These are phyloP conservation scores for Tieghemostelium lacteum DNA, from an alignment of 78 protist species.

Conservation along the genomic window DNA sequence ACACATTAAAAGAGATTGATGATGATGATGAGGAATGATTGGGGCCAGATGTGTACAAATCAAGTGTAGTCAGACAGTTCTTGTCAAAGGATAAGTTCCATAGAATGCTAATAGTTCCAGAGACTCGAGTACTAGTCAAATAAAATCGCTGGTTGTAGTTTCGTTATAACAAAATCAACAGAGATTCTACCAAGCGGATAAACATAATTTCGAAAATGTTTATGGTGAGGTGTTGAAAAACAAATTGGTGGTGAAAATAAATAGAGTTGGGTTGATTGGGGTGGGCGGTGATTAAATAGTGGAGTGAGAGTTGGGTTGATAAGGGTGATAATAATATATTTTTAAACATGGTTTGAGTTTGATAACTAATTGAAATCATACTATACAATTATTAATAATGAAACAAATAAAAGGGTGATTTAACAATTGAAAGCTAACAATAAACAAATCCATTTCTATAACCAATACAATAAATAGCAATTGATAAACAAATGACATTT, in stretches of 20 bases:
- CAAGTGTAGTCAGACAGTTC: not conserved
- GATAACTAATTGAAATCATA: not conserved
- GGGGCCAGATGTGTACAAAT: not conserved
- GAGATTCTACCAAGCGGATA: slow-evolving; percentile 68
- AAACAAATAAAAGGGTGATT: no score
- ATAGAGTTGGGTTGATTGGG: not conserved
- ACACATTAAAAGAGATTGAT: not conserved
- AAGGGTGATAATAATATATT: not conserved
- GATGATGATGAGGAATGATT: not conserved
- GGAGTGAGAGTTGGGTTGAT: not conserved
- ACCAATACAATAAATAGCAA: no score
- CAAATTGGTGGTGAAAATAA: no score
- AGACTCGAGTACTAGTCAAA: slow-evolving; percentile 37
- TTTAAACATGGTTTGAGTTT: not conserved
- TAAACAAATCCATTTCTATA: no score
- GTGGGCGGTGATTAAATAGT: not conserved
- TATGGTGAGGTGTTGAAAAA: slow-evolving; percentile 12
- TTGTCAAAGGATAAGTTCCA: slow-evolving; percentile 7
- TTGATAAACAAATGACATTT: no score
- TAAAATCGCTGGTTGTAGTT: slow-evolving; percentile 77
- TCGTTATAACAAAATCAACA: slow-evolving; percentile 82
- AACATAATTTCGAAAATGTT: not conserved
- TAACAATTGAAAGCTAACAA: no score
- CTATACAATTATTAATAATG: not conserved
- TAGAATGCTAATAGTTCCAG: slow-evolving; percentile 2